Conservation (phyloP, 2,329 filamentous ascomycete species). For the Ophioceras dolichostomum region DNA sequence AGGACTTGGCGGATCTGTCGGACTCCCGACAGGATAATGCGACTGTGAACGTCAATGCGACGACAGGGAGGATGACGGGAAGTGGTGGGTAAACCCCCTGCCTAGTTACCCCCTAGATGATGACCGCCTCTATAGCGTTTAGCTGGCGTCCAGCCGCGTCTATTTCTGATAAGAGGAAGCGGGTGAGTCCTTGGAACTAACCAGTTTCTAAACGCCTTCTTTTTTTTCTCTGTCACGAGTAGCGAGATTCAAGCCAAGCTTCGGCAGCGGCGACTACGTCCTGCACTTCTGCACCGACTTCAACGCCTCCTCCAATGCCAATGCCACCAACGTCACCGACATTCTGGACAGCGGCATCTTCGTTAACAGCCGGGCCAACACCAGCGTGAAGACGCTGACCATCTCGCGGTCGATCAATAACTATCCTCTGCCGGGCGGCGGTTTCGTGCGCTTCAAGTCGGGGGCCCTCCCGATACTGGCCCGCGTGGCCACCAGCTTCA, state of each 20-base stretch:
- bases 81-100: slow-evolving; percentile 12
- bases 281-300: slow-evolving; percentile 40
- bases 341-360: slow-evolving; percentile 51
- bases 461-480: slow-evolving; percentile 40
- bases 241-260: slow-evolving; percentile 43
- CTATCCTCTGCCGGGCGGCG: slow-evolving; percentile 46
- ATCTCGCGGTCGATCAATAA: slow-evolving; percentile 37
- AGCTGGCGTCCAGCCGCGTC: too few species aligned
- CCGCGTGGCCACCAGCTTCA: slow-evolving; percentile 58
- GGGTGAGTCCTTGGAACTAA: too few species aligned
- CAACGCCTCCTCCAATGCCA: slow-evolving; percentile 19
- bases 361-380: slow-evolving; percentile 40
- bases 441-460: slow-evolving; percentile 48
- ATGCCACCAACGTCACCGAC: slow-evolving; percentile 37
- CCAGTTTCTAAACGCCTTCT: neutral
- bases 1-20: slow-evolving; percentile 53
- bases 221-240: neutral
- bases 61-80: slow-evolving; percentile 50
- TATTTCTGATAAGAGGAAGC: too few species aligned
- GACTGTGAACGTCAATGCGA: slow-evolving; percentile 38
- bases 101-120: too few species aligned
- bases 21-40: slow-evolving; percentile 47
- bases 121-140: too few species aligned
- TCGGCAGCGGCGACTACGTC: slow-evolving; percentile 35
- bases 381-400: slow-evolving; percentile 30